phyloP scores from a whole-genome alignment of 1,284 basidiomycete genomes.

The Apiotrichum veenhuisii region DNA sequence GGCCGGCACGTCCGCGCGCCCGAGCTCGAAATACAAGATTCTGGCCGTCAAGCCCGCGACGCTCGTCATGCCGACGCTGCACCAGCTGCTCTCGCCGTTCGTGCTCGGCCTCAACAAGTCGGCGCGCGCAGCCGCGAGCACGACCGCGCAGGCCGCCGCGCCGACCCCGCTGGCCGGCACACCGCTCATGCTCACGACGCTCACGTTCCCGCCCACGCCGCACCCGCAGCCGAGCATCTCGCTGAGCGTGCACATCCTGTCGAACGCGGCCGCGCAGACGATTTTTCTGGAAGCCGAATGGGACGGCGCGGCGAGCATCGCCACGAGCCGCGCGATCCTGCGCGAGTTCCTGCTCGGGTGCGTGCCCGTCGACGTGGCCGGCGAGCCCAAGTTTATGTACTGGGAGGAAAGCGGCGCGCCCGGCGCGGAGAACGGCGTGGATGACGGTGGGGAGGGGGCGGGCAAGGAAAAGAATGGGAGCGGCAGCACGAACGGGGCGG shows the following conservation, averaged over 20 bases:
- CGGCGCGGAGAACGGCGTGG: slow-evolving; percentile 23
- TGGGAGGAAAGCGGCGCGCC: slow-evolving; percentile 23
- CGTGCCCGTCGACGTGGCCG: slow-evolving; percentile 27
- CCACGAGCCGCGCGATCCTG: slow-evolving; percentile 13
- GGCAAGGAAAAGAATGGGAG: not conserved
- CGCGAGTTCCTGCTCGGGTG: slow-evolving; percentile 35
- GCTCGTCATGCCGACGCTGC: slow-evolving; percentile 33
- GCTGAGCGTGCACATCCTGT: slow-evolving; percentile 33
- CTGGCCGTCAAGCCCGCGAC: slow-evolving; percentile 34
- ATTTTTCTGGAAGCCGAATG: slow-evolving; percentile 43
- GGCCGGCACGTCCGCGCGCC: not conserved
- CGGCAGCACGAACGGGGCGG: too few relatives aligned
- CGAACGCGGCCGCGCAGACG: slow-evolving; percentile 24
- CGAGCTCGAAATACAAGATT: slow-evolving; percentile 23
- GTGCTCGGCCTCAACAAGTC: slow-evolving; percentile 42
- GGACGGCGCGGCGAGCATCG: slow-evolving; percentile 7
- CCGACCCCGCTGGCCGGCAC: slow-evolving; percentile 37
- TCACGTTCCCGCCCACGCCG: slow-evolving; percentile 29
- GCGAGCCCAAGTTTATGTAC: slow-evolving; percentile 18
- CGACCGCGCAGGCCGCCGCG: slow-evolving; percentile 29
- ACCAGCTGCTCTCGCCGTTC: slow-evolving; percentile 39
- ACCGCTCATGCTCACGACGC: slow-evolving; percentile 26
- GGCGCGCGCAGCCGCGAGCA: slow-evolving; percentile 36
- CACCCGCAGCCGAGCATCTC: slow-evolving; percentile 24
- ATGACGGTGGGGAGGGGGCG: slow-evolving; percentile 11